Base-by-base conservation (phyloP, 192 early-diverging fungal species). In the Linnemannia zychae region DNA sequence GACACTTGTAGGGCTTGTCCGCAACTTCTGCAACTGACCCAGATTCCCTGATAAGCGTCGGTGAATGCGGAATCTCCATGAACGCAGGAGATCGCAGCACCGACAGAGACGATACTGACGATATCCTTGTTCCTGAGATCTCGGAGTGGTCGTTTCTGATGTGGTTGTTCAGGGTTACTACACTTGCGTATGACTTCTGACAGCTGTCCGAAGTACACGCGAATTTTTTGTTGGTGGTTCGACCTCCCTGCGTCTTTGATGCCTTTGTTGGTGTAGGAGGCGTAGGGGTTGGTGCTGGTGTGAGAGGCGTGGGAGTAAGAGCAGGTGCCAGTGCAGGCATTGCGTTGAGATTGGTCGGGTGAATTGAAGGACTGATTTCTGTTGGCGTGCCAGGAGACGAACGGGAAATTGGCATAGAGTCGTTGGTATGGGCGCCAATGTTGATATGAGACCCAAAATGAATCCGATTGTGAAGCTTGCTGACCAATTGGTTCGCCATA, bases 1-100 rank as follows among this genome's bases (percentile, higher is more conserved):
- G 92, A 50, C 95, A 96, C 48, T 91, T 88, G 78, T 92, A 96
- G 13, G 95, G 94, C 65, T 89, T 95, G 16, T 96, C 94, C 2
- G 22, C 37, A 46, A 36, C 48, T 11, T 63, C 57, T 1, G 53
- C 31, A 9, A 67, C 40, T 16, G 44, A 22, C 37, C 34, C 81
- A 38, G 60, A 38, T 7, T 73, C 72, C 63, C 49, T 66, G n/a
- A 37, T 13, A 17, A 34, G 50, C 13, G 36, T 40, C 7, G 53
- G 34, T 38, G 69, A 67, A 33, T 40, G 33, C 18, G 69, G 36
- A 22, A 52, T 49, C 7, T 72, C 78, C 66, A 66, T 66, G 17
- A 71, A 69, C 7, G 40, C 70, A 16, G 28, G 50, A 31, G 76
- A 63, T 36, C 73, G 66, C 28, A 48, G 34, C 17, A 28, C 34